Evolutionary conservation across 2,329 filamentous ascomycete genomes (phyloP).

Genomic region (Cadophora malorum): DNA sequence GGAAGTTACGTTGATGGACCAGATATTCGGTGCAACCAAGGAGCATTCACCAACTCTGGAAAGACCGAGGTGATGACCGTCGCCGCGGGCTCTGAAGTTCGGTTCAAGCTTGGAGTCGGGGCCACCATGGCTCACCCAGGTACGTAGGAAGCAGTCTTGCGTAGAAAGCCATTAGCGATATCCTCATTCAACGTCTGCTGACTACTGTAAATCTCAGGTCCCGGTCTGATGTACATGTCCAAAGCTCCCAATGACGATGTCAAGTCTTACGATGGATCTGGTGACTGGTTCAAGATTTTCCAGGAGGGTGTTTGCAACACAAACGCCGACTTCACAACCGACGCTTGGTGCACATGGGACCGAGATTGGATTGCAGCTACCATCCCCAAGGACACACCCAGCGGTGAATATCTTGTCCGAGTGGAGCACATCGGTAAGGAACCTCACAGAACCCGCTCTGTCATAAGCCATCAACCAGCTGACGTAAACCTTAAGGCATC

Average conservation of each 20-base stretch:
- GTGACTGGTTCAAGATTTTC: slow-evolving; percentile 40
- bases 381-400: slow-evolving; percentile 45
- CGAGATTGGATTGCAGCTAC: slow-evolving; percentile 23
- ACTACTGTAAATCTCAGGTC: slow-evolving; percentile 20
- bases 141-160: neutral
- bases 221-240: slow-evolving; percentile 35
- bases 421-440: slow-evolving; percentile 46
- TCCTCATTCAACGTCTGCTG: neutral
- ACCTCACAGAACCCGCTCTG: slow-evolving; percentile 17
- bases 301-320: slow-evolving; percentile 29
- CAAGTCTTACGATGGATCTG: slow-evolving; percentile 33
- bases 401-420: slow-evolving; percentile 49
- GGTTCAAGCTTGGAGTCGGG: slow-evolving; percentile 1
- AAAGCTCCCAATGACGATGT: slow-evolving; percentile 32
- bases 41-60: slow-evolving; percentile 8
- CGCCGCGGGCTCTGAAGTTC: slow-evolving; percentile 13
- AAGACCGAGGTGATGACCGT: slow-evolving; percentile 17
- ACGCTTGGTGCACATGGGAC: slow-evolving; percentile 17
- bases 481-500: slow-evolving; percentile 22
- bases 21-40: slow-evolving; percentile 24
- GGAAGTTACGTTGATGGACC: neutral
- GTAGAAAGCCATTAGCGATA: neutral
- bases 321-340: slow-evolving; percentile 24
- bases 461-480: neutral
- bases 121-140: slow-evolving; percentile 35